Percentiles rank a stretch among this genome's conserved stretches.
phyloP scores from a whole-genome alignment of 176 grass and related monocot genomes.

The Phyllostachys edulis region DNA sequence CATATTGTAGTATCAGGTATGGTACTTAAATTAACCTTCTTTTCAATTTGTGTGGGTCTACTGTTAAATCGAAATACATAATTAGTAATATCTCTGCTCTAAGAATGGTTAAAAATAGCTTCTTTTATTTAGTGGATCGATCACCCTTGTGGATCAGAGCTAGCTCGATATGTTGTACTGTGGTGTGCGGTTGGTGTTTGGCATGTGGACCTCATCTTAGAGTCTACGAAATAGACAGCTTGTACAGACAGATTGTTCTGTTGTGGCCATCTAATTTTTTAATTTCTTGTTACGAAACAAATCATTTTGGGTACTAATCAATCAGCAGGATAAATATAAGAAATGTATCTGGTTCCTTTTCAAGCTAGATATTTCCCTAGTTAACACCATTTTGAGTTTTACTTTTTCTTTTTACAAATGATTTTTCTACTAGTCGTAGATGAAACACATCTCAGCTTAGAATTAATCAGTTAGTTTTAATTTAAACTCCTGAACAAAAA shows the following conservation, averaged over 20 bases:
- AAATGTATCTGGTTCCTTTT: neutral
- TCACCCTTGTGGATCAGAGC: neutral
- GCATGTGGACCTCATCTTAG: conserved; percentile 47
- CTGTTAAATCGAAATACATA: neutral
- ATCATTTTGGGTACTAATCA: neutral
- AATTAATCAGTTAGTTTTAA: neutral
- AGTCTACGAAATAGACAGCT: conserved; percentile 47
- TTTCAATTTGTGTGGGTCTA: conserved; percentile 8
- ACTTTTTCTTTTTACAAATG: neutral
- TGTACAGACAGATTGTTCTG: conserved; percentile 34
- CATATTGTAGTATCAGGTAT: conserved; percentile 24
- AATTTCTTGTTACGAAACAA: neutral
- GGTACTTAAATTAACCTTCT: conserved; percentile 2
- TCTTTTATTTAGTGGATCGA: neutral
- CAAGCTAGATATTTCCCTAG: neutral
- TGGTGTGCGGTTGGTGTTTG: conserved; percentile 52
- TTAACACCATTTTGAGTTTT: neutral
- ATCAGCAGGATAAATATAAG: no score
- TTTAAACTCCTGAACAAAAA: neutral
- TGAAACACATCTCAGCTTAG: neutral
- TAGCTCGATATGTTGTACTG: conserved; percentile 8
- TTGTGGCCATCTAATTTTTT: conserved; percentile 7
- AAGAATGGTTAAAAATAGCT: neutral
- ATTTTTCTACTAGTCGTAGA: neutral
- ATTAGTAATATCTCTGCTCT: neutral